Base-by-base conservation (phyloP, 345 rosid species). In the Hibiscus syriacus region DNA sequence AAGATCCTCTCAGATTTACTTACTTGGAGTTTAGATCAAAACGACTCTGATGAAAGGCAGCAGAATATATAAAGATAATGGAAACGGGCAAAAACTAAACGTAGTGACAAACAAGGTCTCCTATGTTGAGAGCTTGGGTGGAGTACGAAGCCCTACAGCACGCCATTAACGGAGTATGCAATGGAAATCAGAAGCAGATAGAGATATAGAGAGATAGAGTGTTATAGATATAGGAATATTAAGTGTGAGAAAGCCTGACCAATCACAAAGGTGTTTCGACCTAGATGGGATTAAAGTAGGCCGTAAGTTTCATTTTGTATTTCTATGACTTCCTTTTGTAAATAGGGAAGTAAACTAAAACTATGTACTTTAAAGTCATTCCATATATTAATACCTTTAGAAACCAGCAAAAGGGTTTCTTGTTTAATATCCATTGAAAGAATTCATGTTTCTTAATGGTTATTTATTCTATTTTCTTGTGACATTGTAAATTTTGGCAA, bases 1-100 rank as follows among this genome's bases (percentile, higher is more conserved):
- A 76, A 71, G 83, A 86, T 87, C n/a, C 70, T 88, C 8, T 78
- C 75, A 6, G 94, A 88, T 74, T 88, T 84, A 69, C 85, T 88
- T 80, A 88, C 86, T 29, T 88, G 94, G 94, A 68, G 73, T 36
- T 50, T 41, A 1, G 87, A 85, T 30, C 78, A 80, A 69, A 70
- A 54, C 36, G 81, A 76, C 2, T 23, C 20, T 4, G 78, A 74
- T 16, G 72, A 53, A 29, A 74, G 74, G 54, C n/a, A n/a, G 72
- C 58, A 34, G 82, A 82, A 16, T 32, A 1, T 6, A 55, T 22
- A 83, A 75, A 72, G 87, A 84, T 0, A 73, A 75, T 0, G 66
- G 57, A 32, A 82, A 71, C 3, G 19, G 53, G 10, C 70, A 78
- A 5, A 84, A 85, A 67, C 63, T 76, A 0, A 64, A 50, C 17